A percentile compares a stretch with the other conserved stretches of the same genome.
phyloP scores from a whole-genome alignment of 2,329 filamentous ascomycete species.

The Cercospora sp. region DNA sequence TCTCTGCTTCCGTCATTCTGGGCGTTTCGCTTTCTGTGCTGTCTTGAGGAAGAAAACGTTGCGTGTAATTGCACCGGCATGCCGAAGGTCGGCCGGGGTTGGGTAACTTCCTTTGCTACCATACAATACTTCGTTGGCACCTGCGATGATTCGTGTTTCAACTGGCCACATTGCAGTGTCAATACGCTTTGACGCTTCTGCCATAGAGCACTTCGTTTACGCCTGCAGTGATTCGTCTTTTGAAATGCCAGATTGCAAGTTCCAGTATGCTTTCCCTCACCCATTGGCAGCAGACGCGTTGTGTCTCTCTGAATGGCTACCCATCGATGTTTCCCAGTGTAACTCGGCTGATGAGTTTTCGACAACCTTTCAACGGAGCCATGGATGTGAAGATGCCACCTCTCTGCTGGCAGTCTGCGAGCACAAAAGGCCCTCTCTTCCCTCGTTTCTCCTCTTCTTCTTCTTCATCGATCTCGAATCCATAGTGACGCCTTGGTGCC shows the following conservation, averaged over 20 bases:
- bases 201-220: not conserved
- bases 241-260: not conserved
- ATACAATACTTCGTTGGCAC: not conserved
- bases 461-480: constrained; percentile 1
- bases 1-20: not conserved
- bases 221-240: not conserved
- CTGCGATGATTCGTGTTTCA: not conserved
- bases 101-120: not conserved
- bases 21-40: not conserved
- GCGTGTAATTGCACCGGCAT: not conserved
- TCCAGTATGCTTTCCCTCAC: not conserved
- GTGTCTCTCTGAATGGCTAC: not conserved
- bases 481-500: not conserved
- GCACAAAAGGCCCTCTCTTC: not conserved
- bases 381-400: not conserved
- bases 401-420: not conserved
- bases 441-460: not conserved
- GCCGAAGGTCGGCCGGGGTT: not conserved
- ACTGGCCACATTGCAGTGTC: not conserved
- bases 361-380: not conserved
- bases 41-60: not conserved
- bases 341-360: not conserved
- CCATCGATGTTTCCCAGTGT: not conserved
- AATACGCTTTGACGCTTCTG: not conserved
- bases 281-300: not conserved